Percentiles rank a stretch among this genome's conserved stretches.
Conservation (phyloP, 1,284 basidiomycete genomes). For the Cronartium quercuum region DNA sequence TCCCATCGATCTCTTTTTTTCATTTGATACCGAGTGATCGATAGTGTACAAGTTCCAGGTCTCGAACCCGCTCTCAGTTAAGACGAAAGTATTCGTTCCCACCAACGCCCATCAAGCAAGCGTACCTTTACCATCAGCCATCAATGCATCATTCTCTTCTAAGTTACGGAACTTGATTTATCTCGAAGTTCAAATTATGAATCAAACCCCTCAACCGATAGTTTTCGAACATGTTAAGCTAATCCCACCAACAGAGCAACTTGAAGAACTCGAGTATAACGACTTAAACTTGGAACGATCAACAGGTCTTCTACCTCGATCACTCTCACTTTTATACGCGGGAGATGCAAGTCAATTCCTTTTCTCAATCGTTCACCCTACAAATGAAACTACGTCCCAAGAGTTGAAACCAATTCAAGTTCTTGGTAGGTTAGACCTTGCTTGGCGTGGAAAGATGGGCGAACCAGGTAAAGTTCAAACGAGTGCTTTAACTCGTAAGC, state of each 20-base stretch:
- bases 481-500: not conserved
- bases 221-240: not conserved
- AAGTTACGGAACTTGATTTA: not conserved
- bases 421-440: not conserved
- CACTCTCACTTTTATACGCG: not conserved
- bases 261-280: not conserved
- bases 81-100: slow-evolving; percentile 1
- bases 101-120: not conserved
- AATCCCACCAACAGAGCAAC: not conserved
- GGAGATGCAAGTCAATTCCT: not conserved
- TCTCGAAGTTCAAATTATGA: slow-evolving; percentile 6
- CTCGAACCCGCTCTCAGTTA: not conserved
- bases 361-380: not conserved
- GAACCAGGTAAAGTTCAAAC: not conserved
- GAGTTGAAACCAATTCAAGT: not conserved
- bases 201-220: not conserved
- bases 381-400: not conserved
- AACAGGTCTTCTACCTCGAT: not conserved
- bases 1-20: not conserved
- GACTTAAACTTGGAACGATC: not conserved
- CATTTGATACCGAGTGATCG: not conserved
- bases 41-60: slow-evolving; percentile 16
- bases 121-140: not conserved
- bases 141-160: not conserved
- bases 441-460: slow-evolving; percentile 2